These are phyloP conservation scores for Candida fluviatilis DNA, from an alignment of 805 yeast genomes.

Conservation along the genomic window DNA sequence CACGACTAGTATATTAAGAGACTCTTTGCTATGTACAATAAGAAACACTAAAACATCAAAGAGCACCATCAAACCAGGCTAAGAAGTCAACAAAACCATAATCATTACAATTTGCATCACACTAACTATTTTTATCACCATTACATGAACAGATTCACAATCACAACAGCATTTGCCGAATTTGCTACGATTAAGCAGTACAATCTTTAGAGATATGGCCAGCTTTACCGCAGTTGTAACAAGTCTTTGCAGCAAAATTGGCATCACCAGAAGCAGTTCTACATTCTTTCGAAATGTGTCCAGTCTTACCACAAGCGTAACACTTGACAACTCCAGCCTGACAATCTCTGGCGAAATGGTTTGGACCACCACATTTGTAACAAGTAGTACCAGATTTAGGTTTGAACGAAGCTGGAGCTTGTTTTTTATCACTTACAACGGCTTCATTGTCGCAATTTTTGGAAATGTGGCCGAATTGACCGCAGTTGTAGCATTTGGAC, in stretches of 20 bases:
- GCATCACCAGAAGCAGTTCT: constrained; percentile 49
- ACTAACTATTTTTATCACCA: background rate
- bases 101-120: constrained; percentile 3
- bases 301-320: constrained; percentile 87
- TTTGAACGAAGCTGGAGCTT: constrained; percentile 17
- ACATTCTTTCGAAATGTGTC: constrained; percentile 88
- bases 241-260: constrained; percentile 47
- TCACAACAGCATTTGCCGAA: no score
- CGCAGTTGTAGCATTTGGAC: constrained; percentile 65
- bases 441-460: constrained; percentile 58
- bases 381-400: constrained; percentile 47
- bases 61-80: constrained; percentile 6
- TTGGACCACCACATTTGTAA: constrained; percentile 90
- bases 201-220: constrained; percentile 91
- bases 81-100: constrained; percentile 7
- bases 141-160: background rate
- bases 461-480: constrained; percentile 72
- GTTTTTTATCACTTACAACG: constrained; percentile 12
- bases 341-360: constrained; percentile 91
- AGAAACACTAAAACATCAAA: constrained; percentile 2
- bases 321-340: constrained; percentile 70
- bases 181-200: no score
- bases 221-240: constrained; percentile 70
- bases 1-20: background rate
- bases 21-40: constrained; percentile 4